Evolutionary conservation across 2,329 filamentous ascomycete species (phyloP), one percentile per base, ranked within the genome.

Genomic region (Rhinocladiella similis): DNA sequence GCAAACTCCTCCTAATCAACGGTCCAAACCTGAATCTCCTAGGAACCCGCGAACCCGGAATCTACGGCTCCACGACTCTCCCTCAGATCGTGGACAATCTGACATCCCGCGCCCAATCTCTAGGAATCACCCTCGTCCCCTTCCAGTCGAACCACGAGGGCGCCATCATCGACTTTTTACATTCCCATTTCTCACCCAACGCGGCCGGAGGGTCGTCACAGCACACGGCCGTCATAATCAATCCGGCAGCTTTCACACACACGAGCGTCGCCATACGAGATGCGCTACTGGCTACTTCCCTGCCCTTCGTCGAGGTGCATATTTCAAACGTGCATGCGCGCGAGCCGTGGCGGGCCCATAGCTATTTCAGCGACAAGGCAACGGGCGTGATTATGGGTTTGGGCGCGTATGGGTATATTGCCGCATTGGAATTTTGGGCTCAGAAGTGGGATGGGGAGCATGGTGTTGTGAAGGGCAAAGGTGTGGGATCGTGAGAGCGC

Each of bases 21-120:
- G 88, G 89, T n/a, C 88, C 88, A 29, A 92, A 92, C 71, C 85
- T 92, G 65, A 91, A 91, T 74, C 85, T 92, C 48, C 81, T 92
- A 27, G 89, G 89, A 35, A 87, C 83, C 12, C 81, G 89, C 19
- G 88, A 93, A 70, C 88, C 89, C 14, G 75, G 84, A 25, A 80
- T 90, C 66, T 91, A 92, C 75, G 89, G 89, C 67, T 78, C 76
- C 59, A 85, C 84, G 0, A 90, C 88, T 0, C 83, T 92, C 12
- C 49, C 75, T 18, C 82, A 89, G 62, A 80, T 92, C 14, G 77
- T 84, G 46, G 57, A 70, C 1, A 64, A 73, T 9, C 80, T 81
- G 20, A 66, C 75, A 47, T 59, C 73, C 0, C 83, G 86, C 58
- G 83, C 83, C 29, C 47, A 71, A 0, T 61, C 68, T 0, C 77